Conservation (phyloP, 805 yeast genomes). For the Ogataea paradorogensis region DNA sequence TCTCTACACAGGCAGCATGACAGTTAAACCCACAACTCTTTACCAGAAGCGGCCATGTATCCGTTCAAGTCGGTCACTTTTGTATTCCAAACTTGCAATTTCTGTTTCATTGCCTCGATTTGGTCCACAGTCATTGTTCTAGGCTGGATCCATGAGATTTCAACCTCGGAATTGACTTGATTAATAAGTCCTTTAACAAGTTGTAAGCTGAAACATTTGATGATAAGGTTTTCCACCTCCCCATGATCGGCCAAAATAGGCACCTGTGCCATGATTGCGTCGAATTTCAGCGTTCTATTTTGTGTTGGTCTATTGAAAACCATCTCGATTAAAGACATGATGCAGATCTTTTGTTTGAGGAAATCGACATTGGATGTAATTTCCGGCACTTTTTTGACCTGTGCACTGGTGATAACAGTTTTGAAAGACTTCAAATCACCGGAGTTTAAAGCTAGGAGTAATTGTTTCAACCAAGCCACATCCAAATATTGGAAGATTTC, state of each 20-base stretch:
- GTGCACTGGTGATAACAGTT: slow-evolving; percentile 25
- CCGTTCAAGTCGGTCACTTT: slow-evolving; percentile 65
- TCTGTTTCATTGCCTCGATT: slow-evolving; percentile 69
- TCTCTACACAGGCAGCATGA: slow-evolving; percentile 3
- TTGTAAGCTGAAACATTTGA: slow-evolving; percentile 85
- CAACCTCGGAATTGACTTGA: slow-evolving; percentile 74
- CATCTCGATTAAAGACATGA: slow-evolving; percentile 86
- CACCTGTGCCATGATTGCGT: slow-evolving; percentile 65
- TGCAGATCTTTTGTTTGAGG: slow-evolving; percentile 84
- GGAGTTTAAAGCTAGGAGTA: slow-evolving; percentile 67
- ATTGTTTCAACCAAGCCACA: slow-evolving; percentile 67
- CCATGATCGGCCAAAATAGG: slow-evolving; percentile 58
- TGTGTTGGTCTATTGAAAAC: slow-evolving; percentile 75
- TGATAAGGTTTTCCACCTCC: slow-evolving; percentile 85
- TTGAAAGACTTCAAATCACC: slow-evolving; percentile 76
- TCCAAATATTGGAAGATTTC: slow-evolving; percentile 57
- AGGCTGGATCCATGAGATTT: slow-evolving; percentile 94
- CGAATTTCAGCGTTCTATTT: slow-evolving; percentile 68
- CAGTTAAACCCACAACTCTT: slow-evolving; percentile 55
- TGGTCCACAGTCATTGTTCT: slow-evolving; percentile 83
- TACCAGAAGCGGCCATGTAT: slow-evolving; percentile 60
- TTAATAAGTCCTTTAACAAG: slow-evolving; percentile 88
- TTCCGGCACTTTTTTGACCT: slow-evolving; percentile 19
- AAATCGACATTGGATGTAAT: slow-evolving; percentile 60
- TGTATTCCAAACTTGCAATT: slow-evolving; percentile 73